Evolutionary conservation across 306 rosid species (phyloP).

Genomic region (Sphenostylis stenocarpa): DNA sequence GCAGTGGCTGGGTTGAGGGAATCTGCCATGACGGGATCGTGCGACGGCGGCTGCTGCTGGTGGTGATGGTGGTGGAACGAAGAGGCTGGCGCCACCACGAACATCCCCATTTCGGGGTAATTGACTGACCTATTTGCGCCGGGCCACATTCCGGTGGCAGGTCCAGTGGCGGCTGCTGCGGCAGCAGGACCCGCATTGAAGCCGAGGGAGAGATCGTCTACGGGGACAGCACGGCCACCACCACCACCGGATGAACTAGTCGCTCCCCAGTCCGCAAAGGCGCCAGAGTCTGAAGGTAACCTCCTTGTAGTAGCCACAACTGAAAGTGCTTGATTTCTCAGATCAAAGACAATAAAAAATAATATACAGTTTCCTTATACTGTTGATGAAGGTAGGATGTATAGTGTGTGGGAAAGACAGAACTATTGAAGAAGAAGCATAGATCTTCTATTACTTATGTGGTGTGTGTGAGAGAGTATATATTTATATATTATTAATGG

Average conservation of each 20-base stretch:
- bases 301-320: constrained; percentile 99
- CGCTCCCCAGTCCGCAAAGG: constrained; percentile 90
- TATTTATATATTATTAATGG: background rate
- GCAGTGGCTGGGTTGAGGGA: constrained; percentile 74
- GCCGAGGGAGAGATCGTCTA: constrained; percentile 79
- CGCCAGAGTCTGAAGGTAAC: constrained; percentile 88
- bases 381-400: background rate
- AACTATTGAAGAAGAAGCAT: background rate
- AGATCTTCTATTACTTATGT: background rate
- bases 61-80: constrained; percentile 48
- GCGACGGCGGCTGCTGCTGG: background rate
- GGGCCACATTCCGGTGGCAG: constrained; percentile 53
- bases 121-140: constrained; percentile 43
- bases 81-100: constrained; percentile 72
- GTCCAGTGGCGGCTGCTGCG: constrained; percentile 48
- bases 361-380: background rate
- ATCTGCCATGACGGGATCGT: constrained; percentile 37
- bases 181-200: constrained; percentile 81
- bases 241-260: constrained; percentile 48
- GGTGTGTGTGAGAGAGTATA: background rate
- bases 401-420: background rate
- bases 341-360: background rate
- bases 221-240: constrained; percentile 39
- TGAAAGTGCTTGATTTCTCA: constrained; percentile 33
- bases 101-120: constrained; percentile 70